These are phyloP conservation scores for Plectosphaerella plurivora DNA, from an alignment of 2,329 filamentous ascomycete species.

Conservation along the genomic window DNA sequence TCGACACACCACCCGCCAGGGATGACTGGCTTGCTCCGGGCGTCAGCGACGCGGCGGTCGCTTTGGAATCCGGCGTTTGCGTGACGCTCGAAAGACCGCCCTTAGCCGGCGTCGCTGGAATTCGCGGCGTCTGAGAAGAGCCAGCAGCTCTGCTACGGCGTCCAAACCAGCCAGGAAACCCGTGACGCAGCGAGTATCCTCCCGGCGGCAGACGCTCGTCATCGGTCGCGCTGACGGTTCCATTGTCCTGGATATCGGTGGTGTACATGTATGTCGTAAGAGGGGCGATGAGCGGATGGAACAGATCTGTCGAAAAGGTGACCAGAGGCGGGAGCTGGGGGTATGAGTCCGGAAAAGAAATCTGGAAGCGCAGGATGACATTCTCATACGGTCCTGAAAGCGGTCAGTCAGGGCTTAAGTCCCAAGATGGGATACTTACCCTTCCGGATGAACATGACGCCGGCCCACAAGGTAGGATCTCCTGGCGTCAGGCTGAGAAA, in stretches of 20 bases:
- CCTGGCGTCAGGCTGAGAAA: slow-evolving; percentile 82
- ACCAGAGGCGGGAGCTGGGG: slow-evolving; percentile 77
- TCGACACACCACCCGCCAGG: slow-evolving; percentile 40
- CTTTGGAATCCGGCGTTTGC: slow-evolving; percentile 25
- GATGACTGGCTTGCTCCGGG: slow-evolving; percentile 2
- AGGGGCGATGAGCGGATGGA: slow-evolving; percentile 89
- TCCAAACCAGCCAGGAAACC: slow-evolving; percentile 88
- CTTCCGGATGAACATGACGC: slow-evolving; percentile 86
- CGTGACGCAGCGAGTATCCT: slow-evolving; percentile 84
- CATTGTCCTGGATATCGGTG: slow-evolving; percentile 68
- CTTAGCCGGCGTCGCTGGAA: slow-evolving; percentile 18
- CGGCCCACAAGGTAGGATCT: slow-evolving; percentile 78
- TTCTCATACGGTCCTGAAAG: slow-evolving; percentile 77
- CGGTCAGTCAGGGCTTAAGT: slow-evolving; percentile 4
- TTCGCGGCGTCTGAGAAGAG: slow-evolving; percentile 21
- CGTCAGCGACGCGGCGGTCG: slow-evolving; percentile 13
- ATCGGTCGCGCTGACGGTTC: slow-evolving; percentile 78
- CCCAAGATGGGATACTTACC: slow-evolving; percentile 45
- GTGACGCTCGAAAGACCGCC: slow-evolving; percentile 13
- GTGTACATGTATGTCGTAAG: slow-evolving; percentile 94
- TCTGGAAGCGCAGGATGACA: slow-evolving; percentile 83
- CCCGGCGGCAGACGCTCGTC: slow-evolving; percentile 81
- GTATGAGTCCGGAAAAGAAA: slow-evolving; percentile 79
- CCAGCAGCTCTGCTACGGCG: slow-evolving; percentile 43
- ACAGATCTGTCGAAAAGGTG: slow-evolving; percentile 88